Evolutionary conservation across 148 eudicot genomes (phyloP).

Genomic region (Cornus kousa): DNA sequence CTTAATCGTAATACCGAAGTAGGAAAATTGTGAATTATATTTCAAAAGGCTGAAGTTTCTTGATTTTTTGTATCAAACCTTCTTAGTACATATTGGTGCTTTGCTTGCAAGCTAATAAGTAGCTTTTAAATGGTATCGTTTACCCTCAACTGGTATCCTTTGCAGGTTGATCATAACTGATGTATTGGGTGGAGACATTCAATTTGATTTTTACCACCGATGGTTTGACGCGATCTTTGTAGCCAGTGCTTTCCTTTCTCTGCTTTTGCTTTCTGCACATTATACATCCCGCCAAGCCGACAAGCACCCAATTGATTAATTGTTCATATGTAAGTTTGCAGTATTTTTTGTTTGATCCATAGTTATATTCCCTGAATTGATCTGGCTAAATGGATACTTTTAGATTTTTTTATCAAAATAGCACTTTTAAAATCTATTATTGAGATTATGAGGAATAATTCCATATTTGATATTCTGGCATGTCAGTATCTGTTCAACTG

Average conservation of each 20-base stretch:
- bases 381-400: background rate
- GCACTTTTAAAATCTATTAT: background rate
- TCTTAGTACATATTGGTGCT: background rate
- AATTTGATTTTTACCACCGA: constrained; percentile 93
- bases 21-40: background rate
- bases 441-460: background rate
- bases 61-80: background rate
- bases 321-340: background rate
- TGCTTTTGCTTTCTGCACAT: constrained; percentile 94
- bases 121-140: constrained; percentile 2
- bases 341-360: background rate
- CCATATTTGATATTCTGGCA: background rate
- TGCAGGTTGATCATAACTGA: constrained; percentile 96
- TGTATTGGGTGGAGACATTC: constrained; percentile 96
- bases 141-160: constrained; percentile 8
- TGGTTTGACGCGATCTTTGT: constrained; percentile 99
- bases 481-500: background rate
- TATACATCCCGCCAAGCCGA: constrained; percentile 91
- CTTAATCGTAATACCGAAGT: background rate
- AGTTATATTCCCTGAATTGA: constrained; percentile 1
- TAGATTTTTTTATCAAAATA: too few species aligned
- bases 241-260: constrained; percentile 94
- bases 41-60: background rate
- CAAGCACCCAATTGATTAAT: constrained; percentile 81
- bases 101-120: background rate